Base-by-base conservation (phyloP, 2,329 filamentous ascomycete species). In the Geosmithia putterillii region DNA sequence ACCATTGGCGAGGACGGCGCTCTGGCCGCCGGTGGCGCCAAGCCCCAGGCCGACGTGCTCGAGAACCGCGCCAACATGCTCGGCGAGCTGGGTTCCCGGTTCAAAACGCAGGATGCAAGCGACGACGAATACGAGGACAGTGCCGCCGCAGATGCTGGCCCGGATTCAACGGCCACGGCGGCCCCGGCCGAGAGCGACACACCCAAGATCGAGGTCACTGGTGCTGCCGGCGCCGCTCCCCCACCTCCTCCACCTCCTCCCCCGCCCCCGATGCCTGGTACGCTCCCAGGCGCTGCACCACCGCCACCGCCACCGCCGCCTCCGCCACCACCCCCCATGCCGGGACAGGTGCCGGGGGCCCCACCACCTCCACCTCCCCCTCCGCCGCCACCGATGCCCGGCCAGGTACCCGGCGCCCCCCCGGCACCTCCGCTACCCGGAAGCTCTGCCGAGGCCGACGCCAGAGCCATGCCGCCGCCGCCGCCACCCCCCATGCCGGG, bases 81-180 rank as follows among this genome's bases (percentile, higher is more conserved):
- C 52, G 71, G 77, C 55, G 78, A 95, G 61, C 81, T 95, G 51
- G 75, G 79, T 28, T 76, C 80, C 42, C 92, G 84, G 63, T 75
- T 90, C 54, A 82, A 81, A 63, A 76, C 68, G 47, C 77, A 79
- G 53, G 84, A 84, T 55, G 83, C 71, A 39, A 86, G 82, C 56
- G 84, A 88, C 52, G 82, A 79, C 25, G 81, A 84, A n/a, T n/a
- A n/a, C n/a, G n/a, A n/a, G 51, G 76, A 78, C 50, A 74, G 72
- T 36, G 76, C 71, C 37, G 82, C 77, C 43, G 70, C 82, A 46
- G 85, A 83, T 1, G 86, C 83, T 32, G 85, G 81, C 21, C 77
- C 83, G 39, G n/a, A n/a, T n/a, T n/a, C n/a, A n/a, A n/a, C n/a
- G n/a, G n/a, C n/a, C n/a, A n/a, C n/a, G n/a, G n/a, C n/a, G n/a